phyloP scores from a whole-genome alignment of 352 stramenopile species.

The Phytophthora foliorum region DNA sequence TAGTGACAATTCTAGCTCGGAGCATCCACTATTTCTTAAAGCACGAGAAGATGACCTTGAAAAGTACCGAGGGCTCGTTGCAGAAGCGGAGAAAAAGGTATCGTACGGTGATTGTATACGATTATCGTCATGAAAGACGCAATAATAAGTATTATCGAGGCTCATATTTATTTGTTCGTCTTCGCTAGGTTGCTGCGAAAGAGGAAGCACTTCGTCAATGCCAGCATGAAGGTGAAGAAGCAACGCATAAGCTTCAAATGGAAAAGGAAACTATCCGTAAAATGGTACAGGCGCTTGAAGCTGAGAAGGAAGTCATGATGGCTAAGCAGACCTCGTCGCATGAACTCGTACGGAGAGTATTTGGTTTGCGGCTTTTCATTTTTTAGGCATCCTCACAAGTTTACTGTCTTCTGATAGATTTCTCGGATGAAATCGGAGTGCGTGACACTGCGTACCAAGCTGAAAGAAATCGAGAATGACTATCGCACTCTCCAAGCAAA shows the following conservation, averaged over 20 bases:
- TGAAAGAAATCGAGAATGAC: constrained; percentile 85
- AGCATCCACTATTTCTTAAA: constrained; percentile 47
- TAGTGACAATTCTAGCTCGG: constrained; percentile 24
- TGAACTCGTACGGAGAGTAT: constrained; percentile 53
- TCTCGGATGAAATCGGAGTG: constrained; percentile 77
- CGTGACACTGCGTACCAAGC: constrained; percentile 67
- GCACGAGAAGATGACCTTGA: constrained; percentile 57
- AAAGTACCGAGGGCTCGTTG: constrained; percentile 51
- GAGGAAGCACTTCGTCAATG: constrained; percentile 53
- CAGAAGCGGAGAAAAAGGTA: constrained; percentile 65
- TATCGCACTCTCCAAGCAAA: constrained; percentile 80
- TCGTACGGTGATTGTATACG: background rate
- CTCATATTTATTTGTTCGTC: background rate
- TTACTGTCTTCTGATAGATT: constrained; percentile 40
- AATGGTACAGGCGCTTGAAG: constrained; percentile 57
- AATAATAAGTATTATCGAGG: background rate
- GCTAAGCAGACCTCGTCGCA: constrained; percentile 66
- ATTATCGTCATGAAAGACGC: background rate
- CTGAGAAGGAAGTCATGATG: constrained; percentile 58
- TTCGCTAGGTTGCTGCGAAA: constrained; percentile 48
- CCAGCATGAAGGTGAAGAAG: constrained; percentile 60
- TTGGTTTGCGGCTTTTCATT: background rate
- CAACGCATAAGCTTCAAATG: constrained; percentile 54
- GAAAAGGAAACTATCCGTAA: constrained; percentile 61
- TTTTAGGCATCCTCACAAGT: background rate